These are phyloP conservation scores for Tulasnella sp. DNA, from an alignment of 768 basidiomycete species.

Conservation along the genomic window DNA sequence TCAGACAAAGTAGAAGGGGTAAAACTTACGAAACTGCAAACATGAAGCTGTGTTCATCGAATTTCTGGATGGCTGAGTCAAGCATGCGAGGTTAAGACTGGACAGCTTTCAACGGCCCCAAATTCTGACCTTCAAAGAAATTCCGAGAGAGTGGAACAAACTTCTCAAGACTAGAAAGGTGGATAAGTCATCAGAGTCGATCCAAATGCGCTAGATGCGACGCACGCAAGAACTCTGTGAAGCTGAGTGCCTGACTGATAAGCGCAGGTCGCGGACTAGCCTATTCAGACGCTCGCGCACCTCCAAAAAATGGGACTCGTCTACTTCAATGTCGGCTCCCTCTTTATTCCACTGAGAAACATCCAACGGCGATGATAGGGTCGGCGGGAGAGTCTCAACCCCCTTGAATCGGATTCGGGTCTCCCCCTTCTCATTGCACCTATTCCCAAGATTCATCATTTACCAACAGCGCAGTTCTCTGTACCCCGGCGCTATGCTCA, in stretches of 20 bases:
- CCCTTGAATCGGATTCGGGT: constrained; percentile 4
- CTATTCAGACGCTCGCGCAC: not conserved
- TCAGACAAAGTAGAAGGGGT: not conserved
- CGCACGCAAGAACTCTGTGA: constrained; percentile 19
- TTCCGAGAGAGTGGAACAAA: constrained; percentile 15
- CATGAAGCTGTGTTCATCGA: constrained; percentile 11
- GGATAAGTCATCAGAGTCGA: not conserved
- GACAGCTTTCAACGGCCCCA: too few species aligned
- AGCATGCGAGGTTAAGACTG: not conserved
- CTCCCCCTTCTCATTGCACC: not conserved
- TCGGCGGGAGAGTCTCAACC: not conserved
- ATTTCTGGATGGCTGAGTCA: constrained; percentile 23
- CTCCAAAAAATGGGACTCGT: constrained; percentile 27
- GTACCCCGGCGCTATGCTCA: constrained; percentile 35
- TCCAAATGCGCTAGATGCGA: not conserved
- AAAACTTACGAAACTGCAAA: constrained; percentile 32
- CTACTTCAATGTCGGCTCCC: not conserved
- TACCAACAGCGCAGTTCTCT: not conserved
- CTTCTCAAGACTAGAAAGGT: constrained; percentile 4
- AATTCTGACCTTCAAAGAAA: constrained; percentile 15
- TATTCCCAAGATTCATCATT: not conserved
- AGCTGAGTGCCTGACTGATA: not conserved
- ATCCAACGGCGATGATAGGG: not conserved
- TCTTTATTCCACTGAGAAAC: not conserved
- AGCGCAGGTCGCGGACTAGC: not conserved